Conservation (phyloP, 768 basidiomycete species). For the Roridomyces roridus region DNA sequence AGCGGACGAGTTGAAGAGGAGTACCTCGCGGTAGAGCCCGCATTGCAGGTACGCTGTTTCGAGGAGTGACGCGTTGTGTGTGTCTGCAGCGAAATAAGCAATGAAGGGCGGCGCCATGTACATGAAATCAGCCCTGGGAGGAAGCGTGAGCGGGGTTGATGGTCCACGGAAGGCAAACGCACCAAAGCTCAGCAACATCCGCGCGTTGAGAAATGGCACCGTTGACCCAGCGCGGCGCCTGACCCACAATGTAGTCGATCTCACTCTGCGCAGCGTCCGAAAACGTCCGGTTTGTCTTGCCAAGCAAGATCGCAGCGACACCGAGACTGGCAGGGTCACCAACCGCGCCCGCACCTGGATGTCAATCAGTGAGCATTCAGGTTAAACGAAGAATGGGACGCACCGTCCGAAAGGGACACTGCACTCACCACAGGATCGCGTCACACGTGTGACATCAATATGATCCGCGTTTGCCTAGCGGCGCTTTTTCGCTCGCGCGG, state of each 20-base stretch:
- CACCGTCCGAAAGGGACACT: no score
- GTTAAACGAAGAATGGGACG: no score
- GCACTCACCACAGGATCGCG: no score
- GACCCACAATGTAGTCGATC: conserved; percentile 46
- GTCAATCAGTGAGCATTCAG: no score
- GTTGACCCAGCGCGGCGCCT: conserved; percentile 44
- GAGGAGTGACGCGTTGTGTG: conserved; percentile 41
- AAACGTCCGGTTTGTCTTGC: no score
- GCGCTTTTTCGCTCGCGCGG: no score
- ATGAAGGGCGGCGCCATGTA: conserved; percentile 61
- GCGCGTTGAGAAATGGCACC: conserved; percentile 62
- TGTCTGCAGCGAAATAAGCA: conserved; percentile 51
- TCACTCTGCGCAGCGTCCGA: conserved; percentile 32
- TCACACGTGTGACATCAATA: no score
- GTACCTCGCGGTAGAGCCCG: conserved; percentile 42
- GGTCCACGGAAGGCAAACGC: conserved; percentile 1
- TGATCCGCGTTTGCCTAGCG: no score
- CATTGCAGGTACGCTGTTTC: conserved; percentile 46
- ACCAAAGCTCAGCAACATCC: conserved; percentile 57
- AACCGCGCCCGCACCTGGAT: no score
- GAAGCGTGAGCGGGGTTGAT: background rate
- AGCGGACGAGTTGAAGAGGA: conserved; percentile 34
- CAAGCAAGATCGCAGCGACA: no score
- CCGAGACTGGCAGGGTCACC: no score
- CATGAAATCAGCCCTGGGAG: conserved; percentile 51